Base-by-base conservation (phyloP, 2,329 filamentous ascomycete species). In the Pseudogymnoascus sp. region DNA sequence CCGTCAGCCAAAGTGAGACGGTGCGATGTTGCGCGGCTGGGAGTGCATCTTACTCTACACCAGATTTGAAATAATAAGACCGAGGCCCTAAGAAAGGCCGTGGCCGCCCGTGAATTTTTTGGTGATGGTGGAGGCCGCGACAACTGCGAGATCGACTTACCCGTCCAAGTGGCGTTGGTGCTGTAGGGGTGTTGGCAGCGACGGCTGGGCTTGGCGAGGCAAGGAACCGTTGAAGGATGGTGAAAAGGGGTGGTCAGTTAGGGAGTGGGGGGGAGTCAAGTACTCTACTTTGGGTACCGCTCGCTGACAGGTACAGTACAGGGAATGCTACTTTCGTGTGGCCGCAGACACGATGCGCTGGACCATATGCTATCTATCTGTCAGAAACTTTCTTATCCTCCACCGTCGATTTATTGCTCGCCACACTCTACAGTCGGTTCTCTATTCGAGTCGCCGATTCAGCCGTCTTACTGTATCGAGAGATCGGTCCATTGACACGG, bases 91-190 rank as follows among this genome's bases (percentile, higher is more conserved):
- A 26, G 24, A 50, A 50, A 50, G 44, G 44, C 44, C 44, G 44
- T 24, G 44, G 44, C 7, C 24, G 44, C 7, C 24, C 24, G 24
- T 50, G 44, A 29, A n/a, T 14, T 50, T 50, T 24, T 6, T 50
- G 24, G 24, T 50, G 44, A 24, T n/a, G 42, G 14, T 38, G 21
- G 44, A 8, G 21, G 44, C 24, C 44, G 44, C 3, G 6, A 29
- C 44, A 50, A 50, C 44, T 50, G 44, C 44, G 44, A 50, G 44
- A 50, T 50, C 44, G 44, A 50, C 44, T 50, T 50, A 50, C 44
- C 44, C 44, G 44, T 50, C 44, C 13, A 50, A 50, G 24, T 50
- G 44, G 44, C 44, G 44, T 24, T 29, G 44, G 44, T 7, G 42
- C 21, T 26, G 21, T 47, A 47, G 42, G 42, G 42, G 21, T 14